Conservation (phyloP, 2,329 filamentous ascomycete genomes). For the Aspergillus quadricinctus region DNA sequence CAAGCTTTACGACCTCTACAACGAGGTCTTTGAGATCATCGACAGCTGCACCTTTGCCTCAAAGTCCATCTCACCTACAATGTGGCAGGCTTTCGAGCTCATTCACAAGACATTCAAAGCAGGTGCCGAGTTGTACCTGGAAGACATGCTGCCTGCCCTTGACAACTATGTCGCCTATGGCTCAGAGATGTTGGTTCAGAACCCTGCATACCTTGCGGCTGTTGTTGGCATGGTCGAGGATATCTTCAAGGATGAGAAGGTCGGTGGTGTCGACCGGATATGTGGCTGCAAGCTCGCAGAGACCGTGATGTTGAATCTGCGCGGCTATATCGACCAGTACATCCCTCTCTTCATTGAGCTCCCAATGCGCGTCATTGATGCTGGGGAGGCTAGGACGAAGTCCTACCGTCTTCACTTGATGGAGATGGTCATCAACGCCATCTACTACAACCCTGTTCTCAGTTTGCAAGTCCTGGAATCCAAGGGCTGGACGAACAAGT, state of each 20-base stretch:
- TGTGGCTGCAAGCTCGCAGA: conserved; percentile 97
- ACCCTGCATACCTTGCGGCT: conserved; percentile 79
- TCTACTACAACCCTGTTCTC: conserved; percentile 92
- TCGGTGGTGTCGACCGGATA: conserved; percentile 89
- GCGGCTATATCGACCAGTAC: conserved; percentile 81
- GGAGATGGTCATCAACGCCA: conserved; percentile 97
- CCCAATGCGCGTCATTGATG: conserved; percentile 74
- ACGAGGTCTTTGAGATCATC: conserved; percentile 98
- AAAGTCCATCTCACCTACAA: conserved; percentile 89
- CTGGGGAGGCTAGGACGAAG: conserved; percentile 78
- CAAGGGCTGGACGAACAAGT: conserved; percentile 95
- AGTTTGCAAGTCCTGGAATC: conserved; percentile 82
- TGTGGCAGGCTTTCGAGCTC: conserved; percentile 98
- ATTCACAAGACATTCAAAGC: conserved; percentile 97
- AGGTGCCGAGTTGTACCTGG: conserved; percentile 91
- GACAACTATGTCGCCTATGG: conserved; percentile 98
- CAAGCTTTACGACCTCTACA: conserved; percentile 96
- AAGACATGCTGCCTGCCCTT: conserved; percentile 96
- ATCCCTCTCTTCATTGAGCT: conserved; percentile 84
- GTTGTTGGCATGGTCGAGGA: conserved; percentile 91
- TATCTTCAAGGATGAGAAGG: conserved; percentile 89
- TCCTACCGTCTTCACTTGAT: conserved; percentile 93
- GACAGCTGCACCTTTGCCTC: conserved; percentile 98
- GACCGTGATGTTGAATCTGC: conserved; percentile 92
- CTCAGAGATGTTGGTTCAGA: conserved; percentile 71